Evolutionary conservation across 2,329 filamentous ascomycete species (phyloP), one percentile per base, ranked within the genome.

Genomic region (Cytospora piceae): DNA sequence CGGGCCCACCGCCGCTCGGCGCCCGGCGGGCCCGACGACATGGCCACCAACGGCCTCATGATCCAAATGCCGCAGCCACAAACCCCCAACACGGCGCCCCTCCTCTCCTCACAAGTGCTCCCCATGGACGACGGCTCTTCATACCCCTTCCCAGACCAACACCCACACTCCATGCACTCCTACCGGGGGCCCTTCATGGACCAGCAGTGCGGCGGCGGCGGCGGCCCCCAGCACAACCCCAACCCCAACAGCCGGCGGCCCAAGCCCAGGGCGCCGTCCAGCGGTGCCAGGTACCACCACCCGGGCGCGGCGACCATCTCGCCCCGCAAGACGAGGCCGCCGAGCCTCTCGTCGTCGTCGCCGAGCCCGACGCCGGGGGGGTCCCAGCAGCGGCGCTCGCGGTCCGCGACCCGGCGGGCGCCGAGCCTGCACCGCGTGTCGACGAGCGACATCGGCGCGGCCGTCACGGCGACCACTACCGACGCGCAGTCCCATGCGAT

Each of bases 61-160:
- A 83, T 86, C 65, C 81, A 85, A 70, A 83, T 84, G 82, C 82
- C 82, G 22, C 82, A 83, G 66, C 78, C 81, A 4, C 80, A 75
- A 0, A 67, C 72, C 6, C 73, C 76, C 0, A 74, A 76, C 32
- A 74, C 79, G 7, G 73, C 77, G 9, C 64, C 66, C 17, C 73
- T 80, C 29, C 73, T 80, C 62, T 79, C 69, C 64, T 72, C 61
- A 66, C 76, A 69, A 74, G 71, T 70, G 67, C 75, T 49, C 55
- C 74, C 75, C 7, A 75, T 74, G 24, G 77, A 74, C 8, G 74
- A 71, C 29, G 74, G 51, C 64, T 32, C 52, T 17, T 29, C 53
- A 11, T 67, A 53, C 49, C 65, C 65, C 37, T 67, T 67, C 58
- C 65, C 65, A 2, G 65, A 67, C 59, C 69, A 61, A 42, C 63